Evolutionary conservation across 2,329 filamentous ascomycete genomes (phyloP), one percentile per base, ranked within the genome.

Genomic region (Aureobasidium pullulans): DNA sequence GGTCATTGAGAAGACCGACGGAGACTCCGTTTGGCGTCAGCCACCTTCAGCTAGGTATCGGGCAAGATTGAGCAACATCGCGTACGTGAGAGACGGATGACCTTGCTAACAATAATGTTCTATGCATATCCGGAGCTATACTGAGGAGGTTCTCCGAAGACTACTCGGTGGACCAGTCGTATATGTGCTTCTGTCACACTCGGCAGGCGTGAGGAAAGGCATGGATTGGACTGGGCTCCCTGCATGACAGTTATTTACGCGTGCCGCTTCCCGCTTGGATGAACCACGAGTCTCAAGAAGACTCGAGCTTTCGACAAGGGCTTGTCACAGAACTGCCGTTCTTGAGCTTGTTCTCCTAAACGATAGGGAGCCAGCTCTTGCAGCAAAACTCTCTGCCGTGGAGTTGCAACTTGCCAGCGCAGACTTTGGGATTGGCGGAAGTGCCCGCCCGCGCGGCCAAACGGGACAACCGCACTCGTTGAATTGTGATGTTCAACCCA

Each of bases 171-270:
- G 39, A 16, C n/a, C 32, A 52, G 48, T 52, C 8, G 48, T 40
- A 40, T 39, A 42, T 54, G 50, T 43, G n/a, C 50, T 47, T 54
- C 50, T 23, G 50, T 43, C 50, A 52, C 34, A 54, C 50, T 42
- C 36, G 37, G 39, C 37, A 29, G 47, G 50, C 50, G 39, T 43
- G 10, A 23, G 50, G 29, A 34, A 32, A 23, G 50, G 37, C 39
- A 29, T 43, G 23, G 10, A 23, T n/a, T 56, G 40, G 52, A 46
- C 52, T 46, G 39, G 42, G 52, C 52, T 46, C 46, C 31, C 40
- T 56, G 52, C 52, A 56, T 56, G 52, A 46, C 52, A 56, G 52
- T 56, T 56, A n/a, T 23, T 42, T 46, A 37, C 19, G 39, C 39
- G 52, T 56, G 52, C 52, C 50, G 50, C 32, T 28, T 34, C 28